phyloP scores from a whole-genome alignment of 2,329 filamentous ascomycete genomes.

The Thielaviopsis musarum region DNA sequence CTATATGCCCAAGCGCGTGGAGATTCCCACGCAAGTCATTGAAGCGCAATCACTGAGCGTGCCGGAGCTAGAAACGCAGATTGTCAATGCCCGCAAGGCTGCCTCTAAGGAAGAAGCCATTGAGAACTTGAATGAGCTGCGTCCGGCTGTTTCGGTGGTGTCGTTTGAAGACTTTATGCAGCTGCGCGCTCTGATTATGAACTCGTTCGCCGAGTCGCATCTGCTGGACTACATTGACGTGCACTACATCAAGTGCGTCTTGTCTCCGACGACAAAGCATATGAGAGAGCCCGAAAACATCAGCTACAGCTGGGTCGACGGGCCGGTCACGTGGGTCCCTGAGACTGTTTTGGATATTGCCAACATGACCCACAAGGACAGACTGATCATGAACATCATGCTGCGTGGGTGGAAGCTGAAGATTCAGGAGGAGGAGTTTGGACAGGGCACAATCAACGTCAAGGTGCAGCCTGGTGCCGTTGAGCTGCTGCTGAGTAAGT shows the following conservation, averaged over 20 bases:
- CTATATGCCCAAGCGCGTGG: conserved; percentile 5
- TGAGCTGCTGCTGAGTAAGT: conserved; percentile 29
- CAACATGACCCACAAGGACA: conserved; percentile 22
- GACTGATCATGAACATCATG: conserved; percentile 27
- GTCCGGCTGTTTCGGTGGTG: conserved; percentile 25
- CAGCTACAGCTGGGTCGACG: conserved; percentile 26
- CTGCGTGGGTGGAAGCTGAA: conserved; percentile 33
- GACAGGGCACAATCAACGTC: conserved; percentile 25
- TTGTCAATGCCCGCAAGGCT: not conserved
- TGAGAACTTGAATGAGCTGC: conserved; percentile 31
- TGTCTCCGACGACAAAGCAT: conserved; percentile 1
- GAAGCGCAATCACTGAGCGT: conserved; percentile 12
- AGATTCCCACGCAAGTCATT: not conserved
- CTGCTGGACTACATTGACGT: conserved; percentile 25
- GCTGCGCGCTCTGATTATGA: conserved; percentile 23
- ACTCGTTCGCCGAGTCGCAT: conserved; percentile 30
- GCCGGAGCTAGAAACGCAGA: conserved; percentile 18
- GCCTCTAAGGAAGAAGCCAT: conserved; percentile 22
- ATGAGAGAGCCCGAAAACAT: conserved; percentile 7
- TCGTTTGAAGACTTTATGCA: conserved; percentile 24
- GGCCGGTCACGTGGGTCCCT: conserved; percentile 27
- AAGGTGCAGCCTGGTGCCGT: conserved; percentile 25
- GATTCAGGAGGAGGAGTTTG: conserved; percentile 27
- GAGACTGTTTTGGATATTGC: conserved; percentile 9
- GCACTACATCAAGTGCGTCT: not conserved